Evolutionary conservation across 139 green algal species (phyloP).

Genomic region (Chlorella sorokiniana): DNA sequence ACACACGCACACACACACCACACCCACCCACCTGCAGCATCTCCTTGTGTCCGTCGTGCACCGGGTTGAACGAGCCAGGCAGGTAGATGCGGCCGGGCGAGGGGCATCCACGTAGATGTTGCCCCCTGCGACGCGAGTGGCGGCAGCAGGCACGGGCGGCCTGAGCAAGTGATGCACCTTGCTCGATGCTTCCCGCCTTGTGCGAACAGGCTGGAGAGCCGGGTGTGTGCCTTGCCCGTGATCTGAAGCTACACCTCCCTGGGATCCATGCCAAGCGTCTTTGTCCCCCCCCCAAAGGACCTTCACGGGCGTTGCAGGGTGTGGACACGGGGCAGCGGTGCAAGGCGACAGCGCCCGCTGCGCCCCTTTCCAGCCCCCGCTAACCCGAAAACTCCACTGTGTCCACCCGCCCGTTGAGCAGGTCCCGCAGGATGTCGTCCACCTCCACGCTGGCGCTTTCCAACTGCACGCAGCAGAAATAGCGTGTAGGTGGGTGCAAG

Average conservation of each 20-base stretch:
- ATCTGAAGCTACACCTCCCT: too few species aligned
- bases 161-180: neutral
- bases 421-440: slow-evolving; percentile 40
- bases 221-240: too few species aligned
- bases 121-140: neutral
- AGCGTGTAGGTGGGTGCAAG: neutral
- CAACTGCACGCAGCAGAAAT: slow-evolving; percentile 30
- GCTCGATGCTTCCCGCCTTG: too few species aligned
- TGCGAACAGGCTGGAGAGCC: too few species aligned
- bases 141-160: neutral
- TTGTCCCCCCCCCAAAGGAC: too few species aligned
- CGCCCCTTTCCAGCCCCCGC: neutral
- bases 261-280: too few species aligned
- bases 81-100: slow-evolving; percentile 69
- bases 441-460: neutral
- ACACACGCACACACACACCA: neutral
- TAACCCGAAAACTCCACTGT: slow-evolving; percentile 73
- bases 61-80: slow-evolving; percentile 91
- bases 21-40: slow-evolving; percentile 48
- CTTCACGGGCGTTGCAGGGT: too few species aligned
- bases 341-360: neutral
- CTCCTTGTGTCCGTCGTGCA: slow-evolving; percentile 81
- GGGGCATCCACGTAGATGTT: slow-evolving; percentile 66
- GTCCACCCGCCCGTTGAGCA: slow-evolving; percentile 60
- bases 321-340: neutral